Percentiles rank a stretch among this genome's conserved stretches.
phyloP scores from a whole-genome alignment of 768 basidiomycete species.

The Amanita brunnescens region DNA sequence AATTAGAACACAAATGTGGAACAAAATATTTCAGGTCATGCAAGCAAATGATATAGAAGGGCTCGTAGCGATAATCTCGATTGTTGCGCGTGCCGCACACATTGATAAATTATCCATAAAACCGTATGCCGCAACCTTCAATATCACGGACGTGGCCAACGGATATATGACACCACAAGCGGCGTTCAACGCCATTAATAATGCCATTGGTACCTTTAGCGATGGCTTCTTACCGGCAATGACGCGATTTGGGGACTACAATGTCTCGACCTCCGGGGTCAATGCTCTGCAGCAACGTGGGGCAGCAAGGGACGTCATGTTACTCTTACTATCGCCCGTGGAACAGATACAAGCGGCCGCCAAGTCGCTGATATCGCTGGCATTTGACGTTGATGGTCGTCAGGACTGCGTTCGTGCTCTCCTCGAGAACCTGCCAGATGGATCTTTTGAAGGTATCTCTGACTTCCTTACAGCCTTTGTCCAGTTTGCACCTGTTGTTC shows the following conservation, averaged over 20 bases:
- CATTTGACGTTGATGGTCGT: conserved; percentile 85
- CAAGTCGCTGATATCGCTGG: conserved; percentile 73
- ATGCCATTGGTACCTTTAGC: conserved; percentile 45
- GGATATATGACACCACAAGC: conserved; percentile 15
- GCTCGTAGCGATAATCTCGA: conserved; percentile 46
- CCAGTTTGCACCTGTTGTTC: conserved; percentile 48
- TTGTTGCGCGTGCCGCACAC: conserved; percentile 54
- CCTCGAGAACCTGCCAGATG: conserved; percentile 55
- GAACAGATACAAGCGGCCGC: conserved; percentile 66
- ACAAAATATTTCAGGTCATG: conserved; percentile 49
- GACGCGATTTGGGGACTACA: conserved; percentile 57
- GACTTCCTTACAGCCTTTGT: conserved; percentile 62
- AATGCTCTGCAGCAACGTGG: conserved; percentile 47
- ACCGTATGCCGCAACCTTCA: conserved; percentile 35
- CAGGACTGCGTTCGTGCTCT: conserved; percentile 81
- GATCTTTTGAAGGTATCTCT: conserved; percentile 62
- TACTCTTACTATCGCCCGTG: conserved; percentile 76
- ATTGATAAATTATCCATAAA: conserved; percentile 50
- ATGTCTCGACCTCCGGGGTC: conserved; percentile 39
- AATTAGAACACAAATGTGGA: conserved; percentile 62
- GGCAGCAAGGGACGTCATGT: conserved; percentile 50
- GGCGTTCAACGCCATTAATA: conserved; percentile 52
- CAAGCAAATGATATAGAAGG: conserved; percentile 50
- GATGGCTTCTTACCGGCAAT: conserved; percentile 55
- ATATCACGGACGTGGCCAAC: conserved; percentile 17